These are phyloP conservation scores for Bipolaris zeicola DNA, from an alignment of 2,329 filamentous ascomycete genomes.

Conservation along the genomic window DNA sequence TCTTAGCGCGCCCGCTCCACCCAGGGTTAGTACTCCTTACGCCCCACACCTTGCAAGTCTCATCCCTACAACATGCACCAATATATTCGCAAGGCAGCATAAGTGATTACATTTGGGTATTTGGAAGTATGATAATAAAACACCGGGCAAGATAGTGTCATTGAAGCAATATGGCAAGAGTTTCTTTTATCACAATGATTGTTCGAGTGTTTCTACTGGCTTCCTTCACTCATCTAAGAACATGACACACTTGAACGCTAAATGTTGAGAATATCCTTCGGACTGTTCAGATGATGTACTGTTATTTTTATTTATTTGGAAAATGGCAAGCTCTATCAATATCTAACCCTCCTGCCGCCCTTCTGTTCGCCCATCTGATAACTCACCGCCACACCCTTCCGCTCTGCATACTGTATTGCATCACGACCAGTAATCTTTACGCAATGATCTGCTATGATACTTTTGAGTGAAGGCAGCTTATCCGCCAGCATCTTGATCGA, in stretches of 20 bases:
- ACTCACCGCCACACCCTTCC: constrained; percentile 38
- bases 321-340: constrained; percentile 4
- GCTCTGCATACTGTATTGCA: constrained; percentile 50
- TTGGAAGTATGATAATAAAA: too few relatives aligned
- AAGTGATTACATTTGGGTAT: background rate
- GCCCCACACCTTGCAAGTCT: background rate
- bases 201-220: too few relatives aligned
- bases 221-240: too few relatives aligned
- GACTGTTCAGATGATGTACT: too few relatives aligned
- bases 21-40: background rate
- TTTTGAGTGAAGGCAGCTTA: constrained; percentile 30
- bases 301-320: too few relatives aligned
- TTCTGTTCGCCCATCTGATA: constrained; percentile 27
- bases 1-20: constrained; percentile 3
- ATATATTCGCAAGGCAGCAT: background rate
- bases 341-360: constrained; percentile 21
- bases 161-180: too few relatives aligned
- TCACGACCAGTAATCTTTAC: constrained; percentile 43
- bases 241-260: too few relatives aligned
- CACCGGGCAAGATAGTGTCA: too few relatives aligned
- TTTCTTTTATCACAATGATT: too few relatives aligned
- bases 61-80: background rate
- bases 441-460: constrained; percentile 46
- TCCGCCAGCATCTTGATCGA: constrained; percentile 48
- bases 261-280: too few relatives aligned